Conservation (phyloP, 2,329 filamentous ascomycete species). For the Daldinia sp. region DNA sequence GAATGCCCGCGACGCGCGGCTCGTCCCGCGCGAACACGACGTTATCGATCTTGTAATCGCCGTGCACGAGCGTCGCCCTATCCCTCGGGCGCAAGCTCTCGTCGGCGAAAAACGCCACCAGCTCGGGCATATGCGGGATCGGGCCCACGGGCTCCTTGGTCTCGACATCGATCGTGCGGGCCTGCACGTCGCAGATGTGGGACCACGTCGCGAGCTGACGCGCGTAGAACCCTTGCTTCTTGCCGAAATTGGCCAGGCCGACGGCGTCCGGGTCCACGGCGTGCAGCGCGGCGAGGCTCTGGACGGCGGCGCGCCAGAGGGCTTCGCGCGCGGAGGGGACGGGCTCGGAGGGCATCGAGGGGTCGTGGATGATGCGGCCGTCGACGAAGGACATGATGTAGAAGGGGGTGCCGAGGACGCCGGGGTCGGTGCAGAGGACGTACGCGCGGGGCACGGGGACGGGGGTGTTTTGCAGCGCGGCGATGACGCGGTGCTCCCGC, state of each 20-base stretch:
- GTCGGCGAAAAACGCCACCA: conserved; percentile 82
- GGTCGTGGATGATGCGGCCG: conserved; percentile 92
- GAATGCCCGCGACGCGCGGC: conserved; percentile 87
- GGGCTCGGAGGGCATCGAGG: conserved; percentile 71
- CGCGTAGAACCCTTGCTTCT: conserved; percentile 80
- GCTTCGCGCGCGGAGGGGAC: conserved; percentile 74
- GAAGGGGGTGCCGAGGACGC: conserved; percentile 88
- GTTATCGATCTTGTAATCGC: conserved; percentile 97
- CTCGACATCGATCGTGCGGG: conserved; percentile 79
- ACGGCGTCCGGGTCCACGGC: conserved; percentile 74
- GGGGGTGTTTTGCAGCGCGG: conserved; percentile 80
- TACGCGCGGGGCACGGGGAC: conserved; percentile 88
- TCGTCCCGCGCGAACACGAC: conserved; percentile 90
- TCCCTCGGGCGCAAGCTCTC: conserved; percentile 79
- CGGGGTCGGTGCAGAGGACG: conserved; percentile 85
- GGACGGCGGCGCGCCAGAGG: conserved; percentile 89
- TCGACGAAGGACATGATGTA: conserved; percentile 98
- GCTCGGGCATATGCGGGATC: conserved; percentile 85
- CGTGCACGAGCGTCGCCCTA: conserved; percentile 84
- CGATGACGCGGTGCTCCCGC: conserved; percentile 91
- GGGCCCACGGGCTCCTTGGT: conserved; percentile 80
- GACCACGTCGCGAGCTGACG: conserved; percentile 87
- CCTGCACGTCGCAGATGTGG: conserved; percentile 82
- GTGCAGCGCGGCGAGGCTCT: conserved; percentile 88
- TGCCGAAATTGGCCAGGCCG: conserved; percentile 76